Evolutionary conservation across 257 asterid species (phyloP).

Genomic region (Parsonsia alboflavescens): DNA sequence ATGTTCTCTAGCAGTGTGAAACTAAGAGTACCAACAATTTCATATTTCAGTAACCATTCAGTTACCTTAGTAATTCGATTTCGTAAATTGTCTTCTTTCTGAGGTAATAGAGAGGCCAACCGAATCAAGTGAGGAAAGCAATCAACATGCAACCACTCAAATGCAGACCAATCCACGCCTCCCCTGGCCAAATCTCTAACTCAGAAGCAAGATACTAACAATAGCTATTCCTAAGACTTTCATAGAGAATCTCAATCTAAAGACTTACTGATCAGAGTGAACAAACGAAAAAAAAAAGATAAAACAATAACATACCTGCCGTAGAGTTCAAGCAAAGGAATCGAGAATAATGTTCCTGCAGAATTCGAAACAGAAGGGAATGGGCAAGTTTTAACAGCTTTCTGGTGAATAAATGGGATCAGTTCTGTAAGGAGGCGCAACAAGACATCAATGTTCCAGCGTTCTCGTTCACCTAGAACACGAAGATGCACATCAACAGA

Average conservation of each 20-base stretch:
- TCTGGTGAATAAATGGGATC: conserved; percentile 64
- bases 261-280: conserved; percentile 6
- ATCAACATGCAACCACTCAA: conserved; percentile 83
- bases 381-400: conserved; percentile 78
- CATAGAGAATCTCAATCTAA: not conserved
- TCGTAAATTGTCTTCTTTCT: conserved; percentile 86
- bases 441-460: conserved; percentile 86
- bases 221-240: conserved; percentile 4
- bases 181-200: conserved; percentile 53
- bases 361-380: conserved; percentile 55
- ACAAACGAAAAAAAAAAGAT: not conserved
- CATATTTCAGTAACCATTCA: conserved; percentile 1
- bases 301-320: conserved; percentile 50
- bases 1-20: not conserved
- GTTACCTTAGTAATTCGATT: conserved; percentile 70
- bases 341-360: conserved; percentile 39
- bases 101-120: conserved; percentile 77
- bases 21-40: not conserved
- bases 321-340: conserved; percentile 61
- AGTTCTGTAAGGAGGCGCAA: conserved; percentile 74
- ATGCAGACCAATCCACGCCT: conserved; percentile 72
- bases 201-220: conserved; percentile 7
- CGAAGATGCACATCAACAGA: conserved; percentile 93
- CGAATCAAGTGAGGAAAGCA: conserved; percentile 86
- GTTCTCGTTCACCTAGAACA: conserved; percentile 95